A percentile compares a stretch with the other conserved stretches of the same genome.
These are phyloP conservation scores for Hypericum perforatum DNA, from an alignment of 345 rosid species.

Conservation along the genomic window DNA sequence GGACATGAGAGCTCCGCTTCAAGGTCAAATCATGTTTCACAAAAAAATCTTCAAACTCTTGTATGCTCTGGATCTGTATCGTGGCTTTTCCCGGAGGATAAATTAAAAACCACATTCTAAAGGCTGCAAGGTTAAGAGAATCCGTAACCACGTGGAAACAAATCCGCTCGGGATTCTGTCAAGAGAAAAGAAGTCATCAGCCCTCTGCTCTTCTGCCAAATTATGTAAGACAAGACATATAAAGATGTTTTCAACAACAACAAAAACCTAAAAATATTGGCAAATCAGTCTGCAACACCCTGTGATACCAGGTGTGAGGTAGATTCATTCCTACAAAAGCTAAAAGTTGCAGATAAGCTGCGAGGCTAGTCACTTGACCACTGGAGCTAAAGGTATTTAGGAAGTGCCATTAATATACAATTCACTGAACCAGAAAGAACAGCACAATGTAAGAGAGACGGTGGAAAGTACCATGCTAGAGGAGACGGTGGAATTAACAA, in stretches of 20 bases:
- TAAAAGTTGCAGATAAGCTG: too few relatives aligned
- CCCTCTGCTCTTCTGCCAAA: too few relatives aligned
- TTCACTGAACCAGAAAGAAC: background rate
- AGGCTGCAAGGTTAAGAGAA: slow-evolving; percentile 23
- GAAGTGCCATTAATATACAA: too few relatives aligned
- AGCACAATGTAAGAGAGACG: background rate
- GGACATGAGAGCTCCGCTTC: slow-evolving; percentile 32
- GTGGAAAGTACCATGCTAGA: slow-evolving; percentile 46
- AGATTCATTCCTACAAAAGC: too few relatives aligned
- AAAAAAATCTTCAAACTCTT: slow-evolving; percentile 9
- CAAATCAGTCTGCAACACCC: too few relatives aligned
- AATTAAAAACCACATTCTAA: slow-evolving; percentile 24
- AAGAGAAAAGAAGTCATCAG: slow-evolving; percentile 12
- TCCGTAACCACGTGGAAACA: slow-evolving; percentile 22
- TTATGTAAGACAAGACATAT: too few relatives aligned
- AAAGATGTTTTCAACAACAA: too few relatives aligned
- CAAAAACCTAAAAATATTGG: too few relatives aligned
- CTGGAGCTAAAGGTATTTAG: too few relatives aligned
- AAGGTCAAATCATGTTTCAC: slow-evolving; percentile 21
- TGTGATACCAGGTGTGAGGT: too few relatives aligned
- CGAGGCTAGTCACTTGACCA: too few relatives aligned
- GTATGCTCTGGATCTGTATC: slow-evolving; percentile 21
- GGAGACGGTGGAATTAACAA: slow-evolving; percentile 22
- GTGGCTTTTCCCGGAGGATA: slow-evolving; percentile 20
- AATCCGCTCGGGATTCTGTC: slow-evolving; percentile 19